A percentile compares a stretch with the other conserved stretches of the same genome.
phyloP scores from a whole-genome alignment of 2,329 filamentous ascomycete genomes.

The Venturia effusa region DNA sequence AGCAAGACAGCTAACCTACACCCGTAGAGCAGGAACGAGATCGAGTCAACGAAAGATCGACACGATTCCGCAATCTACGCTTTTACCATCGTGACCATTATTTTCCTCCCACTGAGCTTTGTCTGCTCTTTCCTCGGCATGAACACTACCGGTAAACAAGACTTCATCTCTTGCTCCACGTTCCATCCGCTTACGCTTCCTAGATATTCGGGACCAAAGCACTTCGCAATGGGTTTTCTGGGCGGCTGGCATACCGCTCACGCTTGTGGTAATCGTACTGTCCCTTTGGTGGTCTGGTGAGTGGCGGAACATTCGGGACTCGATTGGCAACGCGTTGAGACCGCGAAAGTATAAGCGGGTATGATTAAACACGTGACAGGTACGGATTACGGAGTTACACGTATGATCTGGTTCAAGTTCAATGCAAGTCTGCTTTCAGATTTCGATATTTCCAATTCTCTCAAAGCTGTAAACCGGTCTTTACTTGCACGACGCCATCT shows the following conservation, averaged over 20 bases:
- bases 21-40: not conserved
- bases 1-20: not conserved
- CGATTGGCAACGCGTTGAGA: not conserved
- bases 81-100: constrained; percentile 9
- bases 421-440: not conserved
- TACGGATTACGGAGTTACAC: too few relatives aligned
- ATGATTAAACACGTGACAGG: not conserved
- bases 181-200: not conserved
- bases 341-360: not conserved
- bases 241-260: constrained; percentile 1
- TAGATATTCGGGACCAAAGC: constrained; percentile 5
- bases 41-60: constrained; percentile 6
- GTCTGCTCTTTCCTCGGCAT: constrained; percentile 5
- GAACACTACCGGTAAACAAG: constrained; percentile 1
- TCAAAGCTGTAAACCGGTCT: too few relatives aligned
- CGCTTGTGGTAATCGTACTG: not conserved
- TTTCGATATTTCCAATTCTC: too few relatives aligned
- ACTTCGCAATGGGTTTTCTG: constrained; percentile 7
- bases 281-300: constrained; percentile 16
- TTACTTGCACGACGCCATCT: too few relatives aligned
- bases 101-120: constrained; percentile 7
- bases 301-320: constrained; percentile 14
- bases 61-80: constrained; percentile 8
- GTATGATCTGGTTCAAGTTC: too few relatives aligned
- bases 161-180: not conserved